Base-by-base conservation (phyloP, 2,329 filamentous ascomycete species). In the Fusarium praegraminearum region DNA sequence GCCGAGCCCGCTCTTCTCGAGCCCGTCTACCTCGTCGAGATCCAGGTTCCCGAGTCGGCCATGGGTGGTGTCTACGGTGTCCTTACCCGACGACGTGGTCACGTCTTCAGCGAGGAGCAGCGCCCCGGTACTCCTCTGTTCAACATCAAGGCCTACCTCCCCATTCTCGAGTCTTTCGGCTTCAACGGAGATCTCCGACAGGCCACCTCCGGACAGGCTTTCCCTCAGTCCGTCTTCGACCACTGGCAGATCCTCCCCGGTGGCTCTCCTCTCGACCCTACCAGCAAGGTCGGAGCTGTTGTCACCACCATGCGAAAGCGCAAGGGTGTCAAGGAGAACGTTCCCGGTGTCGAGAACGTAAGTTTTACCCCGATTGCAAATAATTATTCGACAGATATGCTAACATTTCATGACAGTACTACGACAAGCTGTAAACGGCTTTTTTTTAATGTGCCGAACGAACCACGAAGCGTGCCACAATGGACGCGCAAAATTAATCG, bases 1-100 rank as follows among this genome's bases (percentile, higher is more conserved):
- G 94, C 96, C 78, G 90, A 97, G 76, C 96, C 96, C 75, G 90
- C 89, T 84, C 90, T 99, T 71, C 91, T 94, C 78, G 96, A 99
- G 90, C 96, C 96, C 80, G 93, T 99, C 85, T 99, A 97, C 92
- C 88, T 98, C 82, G 94, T 97, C 83, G 96, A 99, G 85, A 99
- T 99, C 84, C 94, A 98, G 88, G 96, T 99, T 71, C 95, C 95
- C 79, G 96, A 99, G 89, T 87, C 91, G 80, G 95, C 96, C 82
- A 98, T 99, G 96, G 96, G 96, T 89, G 96, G 96, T 90, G 97
- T 99, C 85, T 99, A 99, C 86, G 93, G 94, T 91, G 94, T 98
- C 81, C 93, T 99, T 78, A 98, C 94, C 85, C 92, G 94, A 81
- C 89, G 94, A 84, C 91, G 96, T 92, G 96, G 96, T 89, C 95